Conservation (phyloP, 306 rosid genomes). For the Heteromeles arbutifolia region DNA sequence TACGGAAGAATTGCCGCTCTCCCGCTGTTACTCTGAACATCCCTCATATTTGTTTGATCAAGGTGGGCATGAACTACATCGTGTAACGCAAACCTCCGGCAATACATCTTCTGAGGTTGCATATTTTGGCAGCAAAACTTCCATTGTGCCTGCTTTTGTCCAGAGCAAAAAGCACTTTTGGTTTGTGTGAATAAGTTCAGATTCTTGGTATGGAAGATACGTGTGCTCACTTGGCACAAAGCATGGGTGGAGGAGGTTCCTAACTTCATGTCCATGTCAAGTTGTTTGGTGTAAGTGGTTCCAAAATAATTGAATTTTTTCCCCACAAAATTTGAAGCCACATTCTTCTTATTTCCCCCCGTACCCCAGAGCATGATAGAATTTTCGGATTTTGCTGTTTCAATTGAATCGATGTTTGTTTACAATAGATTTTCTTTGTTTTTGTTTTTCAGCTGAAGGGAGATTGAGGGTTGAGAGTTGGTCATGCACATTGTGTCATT, state of each 20-base stretch:
- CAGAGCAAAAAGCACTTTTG: neutral
- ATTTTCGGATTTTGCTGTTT: neutral
- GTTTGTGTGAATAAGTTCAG: neutral
- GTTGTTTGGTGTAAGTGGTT: neutral
- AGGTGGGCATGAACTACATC: conserved; percentile 80
- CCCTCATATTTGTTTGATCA: conserved; percentile 78
- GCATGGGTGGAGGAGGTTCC: neutral
- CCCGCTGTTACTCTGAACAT: conserved; percentile 76
- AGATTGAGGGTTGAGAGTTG: neutral
- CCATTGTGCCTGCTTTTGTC: conserved; percentile 1
- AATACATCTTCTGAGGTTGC: conserved; percentile 9
- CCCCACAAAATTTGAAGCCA: neutral
- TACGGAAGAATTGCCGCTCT: conserved; percentile 78
- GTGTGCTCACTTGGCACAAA: conserved; percentile 3
- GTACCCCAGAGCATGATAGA: too few relatives aligned
- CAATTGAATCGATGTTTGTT: neutral
- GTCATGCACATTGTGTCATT: neutral
- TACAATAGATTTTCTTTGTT: neutral
- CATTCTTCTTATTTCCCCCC: neutral
- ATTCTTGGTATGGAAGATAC: conserved; percentile 8
- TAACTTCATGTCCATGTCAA: neutral
- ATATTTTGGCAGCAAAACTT: conserved; percentile 15
- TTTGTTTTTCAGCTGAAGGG: neutral
- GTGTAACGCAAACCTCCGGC: conserved; percentile 35
- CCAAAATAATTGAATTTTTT: neutral